Conservation (phyloP, 164 flowering plant species). For the Hamamelis virginiana region DNA sequence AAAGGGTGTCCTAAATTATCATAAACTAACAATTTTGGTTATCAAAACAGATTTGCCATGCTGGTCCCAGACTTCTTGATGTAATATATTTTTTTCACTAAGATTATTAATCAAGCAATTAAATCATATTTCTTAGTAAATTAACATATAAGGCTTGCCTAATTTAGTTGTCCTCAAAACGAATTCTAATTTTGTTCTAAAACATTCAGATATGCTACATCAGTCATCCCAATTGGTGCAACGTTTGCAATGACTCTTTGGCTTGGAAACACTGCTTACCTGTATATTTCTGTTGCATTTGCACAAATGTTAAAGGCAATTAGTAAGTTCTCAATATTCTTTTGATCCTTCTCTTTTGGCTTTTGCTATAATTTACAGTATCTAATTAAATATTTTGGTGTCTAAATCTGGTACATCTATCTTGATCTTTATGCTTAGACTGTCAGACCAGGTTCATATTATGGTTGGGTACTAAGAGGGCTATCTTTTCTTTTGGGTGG, state of each 20-base stretch:
- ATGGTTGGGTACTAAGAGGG: not conserved
- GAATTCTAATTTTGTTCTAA: not conserved
- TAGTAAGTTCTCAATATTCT: conserved; percentile 52
- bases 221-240: conserved; percentile 94
- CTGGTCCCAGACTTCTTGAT: too few species aligned
- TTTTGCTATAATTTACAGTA: not conserved
- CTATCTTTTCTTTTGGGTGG: conserved; percentile 2
- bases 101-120: too few species aligned
- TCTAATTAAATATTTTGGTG: not conserved
- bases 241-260: conserved; percentile 99
- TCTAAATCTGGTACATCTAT: not conserved
- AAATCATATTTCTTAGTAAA: too few species aligned
- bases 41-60: too few species aligned
- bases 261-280: conserved; percentile 99
- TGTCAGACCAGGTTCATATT: not conserved
- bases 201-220: conserved; percentile 63
- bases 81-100: too few species aligned
- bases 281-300: conserved; percentile 94
- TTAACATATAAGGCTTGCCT: not conserved
- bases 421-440: not conserved
- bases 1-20: too few species aligned
- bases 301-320: conserved; percentile 99
- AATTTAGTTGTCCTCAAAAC: not conserved
- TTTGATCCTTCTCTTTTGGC: not conserved
- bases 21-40: too few species aligned